These are phyloP conservation scores for Ascochyta rabiei DNA, from an alignment of 2,329 filamentous ascomycete species.

Conservation along the genomic window DNA sequence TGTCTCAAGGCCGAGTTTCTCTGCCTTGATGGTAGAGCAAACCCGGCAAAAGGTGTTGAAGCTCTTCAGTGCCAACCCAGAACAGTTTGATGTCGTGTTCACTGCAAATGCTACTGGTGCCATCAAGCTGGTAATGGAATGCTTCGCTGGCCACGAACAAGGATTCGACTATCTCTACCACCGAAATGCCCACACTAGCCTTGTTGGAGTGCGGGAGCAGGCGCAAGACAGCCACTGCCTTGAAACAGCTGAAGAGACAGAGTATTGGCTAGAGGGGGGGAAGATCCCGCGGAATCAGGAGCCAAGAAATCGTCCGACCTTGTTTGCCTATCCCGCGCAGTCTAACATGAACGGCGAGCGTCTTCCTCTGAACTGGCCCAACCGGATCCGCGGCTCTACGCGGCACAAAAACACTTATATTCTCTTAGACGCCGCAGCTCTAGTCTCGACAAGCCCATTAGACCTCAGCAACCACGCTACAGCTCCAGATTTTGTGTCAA, in stretches of 20 bases:
- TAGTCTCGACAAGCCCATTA: constrained; percentile 67
- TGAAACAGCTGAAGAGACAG: constrained; percentile 64
- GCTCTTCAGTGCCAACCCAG: constrained; percentile 81
- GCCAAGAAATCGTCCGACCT: constrained; percentile 15
- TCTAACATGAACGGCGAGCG: constrained; percentile 89
- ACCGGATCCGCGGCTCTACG: constrained; percentile 22
- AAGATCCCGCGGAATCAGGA: constrained; percentile 9
- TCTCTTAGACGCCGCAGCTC: constrained; percentile 71
- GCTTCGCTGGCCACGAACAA: constrained; percentile 64
- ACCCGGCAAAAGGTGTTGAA: constrained; percentile 55
- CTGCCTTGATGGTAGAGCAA: constrained; percentile 63
- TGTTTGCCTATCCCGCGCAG: constrained; percentile 85
- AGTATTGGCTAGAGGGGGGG: constrained; percentile 63
- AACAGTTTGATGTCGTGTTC: constrained; percentile 85
- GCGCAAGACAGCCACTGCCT: constrained; percentile 70
- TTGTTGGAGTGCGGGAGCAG: constrained; percentile 78
- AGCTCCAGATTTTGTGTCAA: constrained; percentile 78
- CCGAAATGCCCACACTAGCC: constrained; percentile 80
- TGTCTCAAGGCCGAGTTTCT: constrained; percentile 63
- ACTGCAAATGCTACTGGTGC: constrained; percentile 92
- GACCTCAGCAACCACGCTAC: constrained; percentile 61
- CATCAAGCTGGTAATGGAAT: constrained; percentile 83
- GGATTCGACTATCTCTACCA: constrained; percentile 87
- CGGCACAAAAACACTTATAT: constrained; percentile 64
- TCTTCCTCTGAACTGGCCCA: constrained; percentile 68